A percentile compares a stretch with the other conserved stretches of the same genome.
These are phyloP conservation scores for Colletotrichum sidae DNA, from an alignment of 2,329 filamentous ascomycete species.

Conservation along the genomic window DNA sequence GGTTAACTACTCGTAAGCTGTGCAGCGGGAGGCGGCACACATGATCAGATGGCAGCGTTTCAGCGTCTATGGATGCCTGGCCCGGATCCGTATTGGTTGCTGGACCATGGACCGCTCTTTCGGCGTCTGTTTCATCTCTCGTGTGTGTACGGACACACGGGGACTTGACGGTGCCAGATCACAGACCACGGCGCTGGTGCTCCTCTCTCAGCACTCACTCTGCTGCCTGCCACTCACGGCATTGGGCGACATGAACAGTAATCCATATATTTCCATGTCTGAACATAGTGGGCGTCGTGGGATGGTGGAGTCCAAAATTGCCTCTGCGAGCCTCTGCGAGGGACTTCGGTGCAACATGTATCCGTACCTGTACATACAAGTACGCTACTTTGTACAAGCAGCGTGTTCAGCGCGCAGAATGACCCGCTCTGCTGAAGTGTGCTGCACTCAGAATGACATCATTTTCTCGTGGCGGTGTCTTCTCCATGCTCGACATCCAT, in stretches of 20 bases:
- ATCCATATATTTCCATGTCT: not conserved
- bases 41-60: conserved; percentile 33
- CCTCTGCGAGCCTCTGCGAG: conserved; percentile 14
- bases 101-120: conserved; percentile 13
- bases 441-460: conserved; percentile 29
- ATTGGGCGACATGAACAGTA: no score
- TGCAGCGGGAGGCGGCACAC: conserved; percentile 4
- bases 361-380: no score
- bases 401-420: no score
- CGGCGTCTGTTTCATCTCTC: conserved; percentile 26
- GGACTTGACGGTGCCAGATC: no score
- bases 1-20: no score
- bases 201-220: no score
- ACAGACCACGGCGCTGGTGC: no score
- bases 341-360: conserved; percentile 17
- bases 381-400: no score
- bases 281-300: conserved; percentile 18
- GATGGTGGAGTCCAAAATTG: conserved; percentile 23
- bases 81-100: conserved; percentile 3
- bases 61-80: conserved; percentile 5
- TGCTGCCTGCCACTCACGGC: no score
- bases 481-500: conserved; percentile 21
- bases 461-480: conserved; percentile 31
- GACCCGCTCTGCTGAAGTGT: conserved; percentile 3
- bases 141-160: no score